phyloP scores from a whole-genome alignment of 371 early-diverging fungal species.

The Zopfochytrium polystomum region DNA sequence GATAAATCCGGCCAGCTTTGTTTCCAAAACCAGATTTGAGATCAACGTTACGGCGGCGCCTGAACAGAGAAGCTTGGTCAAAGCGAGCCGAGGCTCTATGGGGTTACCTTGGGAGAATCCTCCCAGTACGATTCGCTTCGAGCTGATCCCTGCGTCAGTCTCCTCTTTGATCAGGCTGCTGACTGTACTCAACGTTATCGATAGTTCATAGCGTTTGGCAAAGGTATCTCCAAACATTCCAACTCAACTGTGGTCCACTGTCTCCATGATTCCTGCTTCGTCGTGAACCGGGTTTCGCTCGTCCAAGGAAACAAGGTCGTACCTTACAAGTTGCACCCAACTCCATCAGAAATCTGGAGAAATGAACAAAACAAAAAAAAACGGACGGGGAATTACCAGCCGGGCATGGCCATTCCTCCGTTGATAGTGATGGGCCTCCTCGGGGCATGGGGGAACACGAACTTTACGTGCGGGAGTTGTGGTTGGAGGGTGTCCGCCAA shows the following conservation, averaged over 20 bases:
- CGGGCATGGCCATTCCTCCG: conserved; percentile 80
- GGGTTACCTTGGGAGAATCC: conserved; percentile 90
- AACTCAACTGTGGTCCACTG: conserved; percentile 52
- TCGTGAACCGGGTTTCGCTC: conserved; percentile 49
- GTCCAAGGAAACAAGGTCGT: conserved; percentile 70
- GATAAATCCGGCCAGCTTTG: conserved; percentile 60
- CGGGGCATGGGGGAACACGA: conserved; percentile 86
- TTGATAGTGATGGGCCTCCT: conserved; percentile 79
- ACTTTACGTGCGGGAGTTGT: conserved; percentile 76
- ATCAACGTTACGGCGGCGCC: conserved; percentile 73
- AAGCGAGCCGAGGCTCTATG: background rate
- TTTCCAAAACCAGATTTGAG: conserved; percentile 69
- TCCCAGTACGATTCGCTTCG: conserved; percentile 83
- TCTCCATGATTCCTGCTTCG: conserved; percentile 77
- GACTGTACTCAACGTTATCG: conserved; percentile 42
- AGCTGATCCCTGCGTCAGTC: conserved; percentile 73
- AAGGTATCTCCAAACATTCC: background rate
- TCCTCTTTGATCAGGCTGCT: conserved; percentile 72
- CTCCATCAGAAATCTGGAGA: conserved; percentile 10
- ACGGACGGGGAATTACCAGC: conserved; percentile 42
- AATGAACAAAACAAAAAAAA: conserved; percentile 4
- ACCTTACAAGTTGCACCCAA: conserved; percentile 50
- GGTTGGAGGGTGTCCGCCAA: too few species aligned
- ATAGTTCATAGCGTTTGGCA: too few species aligned
- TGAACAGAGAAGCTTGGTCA: conserved; percentile 8